Base-by-base conservation (phyloP, 192 early-diverging fungal species). In the Coemansia biformis region DNA sequence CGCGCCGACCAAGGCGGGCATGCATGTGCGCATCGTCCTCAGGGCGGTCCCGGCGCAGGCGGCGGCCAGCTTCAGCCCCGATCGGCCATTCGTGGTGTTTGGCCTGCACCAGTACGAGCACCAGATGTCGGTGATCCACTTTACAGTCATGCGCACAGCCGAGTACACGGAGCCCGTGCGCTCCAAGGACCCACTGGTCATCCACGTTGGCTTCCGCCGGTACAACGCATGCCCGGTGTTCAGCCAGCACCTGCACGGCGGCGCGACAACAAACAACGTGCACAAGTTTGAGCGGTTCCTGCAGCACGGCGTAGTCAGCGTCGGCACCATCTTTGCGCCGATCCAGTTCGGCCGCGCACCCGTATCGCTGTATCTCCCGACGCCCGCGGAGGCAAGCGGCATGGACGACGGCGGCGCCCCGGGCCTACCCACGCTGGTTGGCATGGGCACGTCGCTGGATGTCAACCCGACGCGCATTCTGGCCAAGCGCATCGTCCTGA, bases 281-380 rank as follows among this genome's bases (percentile, higher is more conserved):
- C 87, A 92, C 77, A 95, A 94, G 78, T 92, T 88, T 63, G 91
- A 94, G 66, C 81, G 92, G 15, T 99, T 95, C 76, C 63, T 94
- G 43, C 83, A 84, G 58, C 76, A 66, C 17, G 89, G 87, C 30
- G 60, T 79, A 13, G 75, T 81, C 9, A 78, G 77, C 21, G 79
- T 96, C 4, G 96, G 81, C 26, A 91, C 87, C n/a, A 77, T 93
- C 12, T 98, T 86, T 68, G 93, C 86, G 6, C 93, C 92, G 8
- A 90, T 94, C 59, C 85, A 87, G 53, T 92, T 93, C 59, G 90
- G 92, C 21, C 80, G 80, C 17, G 81, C 86, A 26, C 96, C 93
- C 0, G 80, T 88, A 15, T 64, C 92, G 48, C 63, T 95, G 30
- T 93, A 87, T 52, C 86, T 86, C 66, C 84, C 83, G 23, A 17